Evolutionary conservation across 495 filamentous ascomycete genomes (phyloP), one percentile per base, ranked within the genome.

Genomic region (Podospora australis): DNA sequence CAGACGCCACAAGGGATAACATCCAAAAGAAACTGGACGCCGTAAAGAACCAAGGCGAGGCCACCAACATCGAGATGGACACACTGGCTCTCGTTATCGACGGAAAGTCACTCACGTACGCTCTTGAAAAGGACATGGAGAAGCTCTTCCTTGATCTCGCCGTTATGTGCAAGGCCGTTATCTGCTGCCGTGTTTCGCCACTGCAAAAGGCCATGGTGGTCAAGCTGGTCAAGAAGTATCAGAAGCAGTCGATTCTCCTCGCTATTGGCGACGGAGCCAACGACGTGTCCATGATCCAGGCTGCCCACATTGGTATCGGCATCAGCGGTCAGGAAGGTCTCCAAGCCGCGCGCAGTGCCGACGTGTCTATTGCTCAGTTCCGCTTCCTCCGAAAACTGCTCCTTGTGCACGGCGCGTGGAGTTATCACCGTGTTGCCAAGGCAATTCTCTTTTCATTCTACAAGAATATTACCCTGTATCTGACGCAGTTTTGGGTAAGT

Each of bases 211-310:
- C 94, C 35, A 69, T 97, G 53, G 94, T 99, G 24, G 94, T 99
- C 54, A 99, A 99, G 72, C 82, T 99, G 50, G 94, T 99, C 59
- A 99, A 97, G 70, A 86, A 90, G 47, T 89, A 96, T 61, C 77
- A 90, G 51, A 90, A 94, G 65, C 62, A 76, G 40, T 81, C 90
- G 16, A 86, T 98, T 54, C 80, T 96, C 44, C 77, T 99, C 35
- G 94, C 94, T 23, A 92, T 99, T 66, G 94, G 94, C 52, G 94
- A 99, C 58, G 94, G 94, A 50, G 94, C 94, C 30, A 99, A 99
- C 70, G 94, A 97, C 58, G 94, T 97, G 14, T 96, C 90, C 22
- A 99, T 97, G 94, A 99, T 97, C 54, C 94, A 99, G 71, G 94
- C 94, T 14, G 94, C 94, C 8, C 94, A 99, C 65, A 94, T 99